phyloP scores from a whole-genome alignment of 306 rosid genomes.

The Elaeagnus macrophylla region DNA sequence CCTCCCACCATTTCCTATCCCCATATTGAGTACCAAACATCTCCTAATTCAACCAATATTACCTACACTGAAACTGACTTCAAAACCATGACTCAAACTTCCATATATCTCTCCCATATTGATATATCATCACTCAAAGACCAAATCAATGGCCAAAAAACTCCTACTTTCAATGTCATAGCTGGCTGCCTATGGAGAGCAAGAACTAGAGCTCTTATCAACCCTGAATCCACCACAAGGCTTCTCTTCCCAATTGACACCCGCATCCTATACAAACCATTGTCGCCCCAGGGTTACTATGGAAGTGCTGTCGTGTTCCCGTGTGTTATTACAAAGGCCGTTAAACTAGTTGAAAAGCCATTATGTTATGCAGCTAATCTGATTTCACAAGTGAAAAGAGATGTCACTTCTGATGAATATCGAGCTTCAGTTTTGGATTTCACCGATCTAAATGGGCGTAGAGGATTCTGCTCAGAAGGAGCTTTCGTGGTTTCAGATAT shows the following conservation, averaged over 20 bases:
- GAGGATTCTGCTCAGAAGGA: constrained; percentile 13
- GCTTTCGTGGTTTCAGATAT: constrained; percentile 21
- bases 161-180: constrained; percentile 14
- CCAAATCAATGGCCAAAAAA: neutral
- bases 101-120: constrained; percentile 10
- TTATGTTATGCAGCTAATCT: constrained; percentile 2
- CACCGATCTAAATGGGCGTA: constrained; percentile 16
- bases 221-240: constrained; percentile 3
- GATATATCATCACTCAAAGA: constrained; percentile 12
- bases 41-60: neutral
- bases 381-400: constrained; percentile 14
- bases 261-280: constrained; percentile 3
- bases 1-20: constrained; percentile 17
- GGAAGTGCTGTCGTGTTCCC: constrained; percentile 17
- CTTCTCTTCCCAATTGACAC: constrained; percentile 22
- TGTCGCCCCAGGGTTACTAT: constrained; percentile 14
- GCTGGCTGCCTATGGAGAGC: constrained; percentile 18
- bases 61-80: constrained; percentile 4
- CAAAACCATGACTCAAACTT: constrained; percentile 14
- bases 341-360: constrained; percentile 4
- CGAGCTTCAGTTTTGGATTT: constrained; percentile 20
- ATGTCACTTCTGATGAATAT: constrained; percentile 3
- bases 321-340: constrained; percentile 10
- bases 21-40: constrained; percentile 10
- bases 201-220: constrained; percentile 13